Conservation (phyloP, 2,329 filamentous ascomycete genomes). For the Exophiala spinifera region DNA sequence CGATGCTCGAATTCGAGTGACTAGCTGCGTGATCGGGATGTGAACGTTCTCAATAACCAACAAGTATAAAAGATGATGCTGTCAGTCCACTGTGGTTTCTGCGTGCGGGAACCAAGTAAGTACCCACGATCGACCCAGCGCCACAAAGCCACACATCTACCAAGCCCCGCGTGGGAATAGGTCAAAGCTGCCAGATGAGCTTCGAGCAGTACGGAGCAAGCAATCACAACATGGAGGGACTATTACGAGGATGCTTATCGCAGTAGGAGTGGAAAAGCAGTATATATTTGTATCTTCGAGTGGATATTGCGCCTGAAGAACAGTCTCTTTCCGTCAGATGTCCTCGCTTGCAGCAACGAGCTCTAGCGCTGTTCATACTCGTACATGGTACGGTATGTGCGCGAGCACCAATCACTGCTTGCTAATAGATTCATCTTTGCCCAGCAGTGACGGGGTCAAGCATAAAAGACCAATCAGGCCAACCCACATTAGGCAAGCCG, state of each 20-base stretch:
- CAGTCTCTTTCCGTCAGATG: conserved; percentile 9
- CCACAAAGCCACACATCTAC: too few species aligned
- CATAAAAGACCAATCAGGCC: conserved; percentile 16
- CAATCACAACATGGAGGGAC: background rate
- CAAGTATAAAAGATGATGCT: too few species aligned
- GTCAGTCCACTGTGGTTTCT: too few species aligned
- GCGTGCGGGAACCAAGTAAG: too few species aligned
- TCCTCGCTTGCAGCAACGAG: conserved; percentile 15
- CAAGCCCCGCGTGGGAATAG: too few species aligned
- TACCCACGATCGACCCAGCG: too few species aligned
- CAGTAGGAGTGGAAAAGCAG: background rate
- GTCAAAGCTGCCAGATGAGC: too few species aligned
- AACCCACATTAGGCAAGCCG: conserved; percentile 12
- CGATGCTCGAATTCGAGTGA: too few species aligned
- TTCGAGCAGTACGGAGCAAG: too few species aligned
- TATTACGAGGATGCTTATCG: too few species aligned
- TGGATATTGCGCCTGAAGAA: background rate
- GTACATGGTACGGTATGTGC: conserved; percentile 1
- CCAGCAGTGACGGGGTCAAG: conserved; percentile 22
- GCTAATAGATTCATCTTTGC: conserved; percentile 7
- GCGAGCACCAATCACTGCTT: conserved; percentile 22
- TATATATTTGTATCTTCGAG: background rate
- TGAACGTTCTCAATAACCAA: too few species aligned
- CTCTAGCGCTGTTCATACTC: conserved; percentile 19
- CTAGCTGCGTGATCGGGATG: too few species aligned